These are phyloP conservation scores for Platanthera guangdongensis DNA, from an alignment of 106 monocot species.

Conservation along the genomic window DNA sequence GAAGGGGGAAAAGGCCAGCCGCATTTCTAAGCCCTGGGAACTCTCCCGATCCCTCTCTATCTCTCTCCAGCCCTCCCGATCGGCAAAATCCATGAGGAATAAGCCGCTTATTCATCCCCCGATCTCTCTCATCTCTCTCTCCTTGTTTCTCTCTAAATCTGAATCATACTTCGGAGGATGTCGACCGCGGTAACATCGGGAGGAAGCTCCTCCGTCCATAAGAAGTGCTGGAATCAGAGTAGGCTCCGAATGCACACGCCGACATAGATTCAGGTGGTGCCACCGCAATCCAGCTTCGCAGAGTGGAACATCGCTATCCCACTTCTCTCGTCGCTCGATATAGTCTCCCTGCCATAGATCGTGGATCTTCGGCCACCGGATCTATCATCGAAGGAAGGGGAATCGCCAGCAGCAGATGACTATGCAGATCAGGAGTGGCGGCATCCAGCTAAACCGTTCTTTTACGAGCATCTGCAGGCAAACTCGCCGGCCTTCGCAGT, in stretches of 20 bases:
- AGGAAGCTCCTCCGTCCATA: neutral
- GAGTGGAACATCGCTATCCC: slow-evolving; percentile 43
- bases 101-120: too few species aligned
- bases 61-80: too few species aligned
- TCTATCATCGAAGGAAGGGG: neutral
- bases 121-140: neutral
- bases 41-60: too few species aligned
- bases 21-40: too few species aligned
- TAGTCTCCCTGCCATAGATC: slow-evolving; percentile 9
- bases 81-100: too few species aligned
- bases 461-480: slow-evolving; percentile 21
- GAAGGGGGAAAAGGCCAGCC: too few species aligned
- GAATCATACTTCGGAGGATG: neutral
- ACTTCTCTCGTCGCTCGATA: slow-evolving; percentile 42
- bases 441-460: slow-evolving; percentile 35
- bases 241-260: slow-evolving; percentile 51
- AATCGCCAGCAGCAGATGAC: neutral
- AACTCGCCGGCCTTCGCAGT: slow-evolving; percentile 14
- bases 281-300: slow-evolving; percentile 6
- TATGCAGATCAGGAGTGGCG: slow-evolving; percentile 19
- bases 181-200: neutral
- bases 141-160: neutral
- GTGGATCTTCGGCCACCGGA: neutral
- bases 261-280: slow-evolving; percentile 30
- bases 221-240: slow-evolving; percentile 20